Base-by-base conservation (phyloP, 805 yeast genomes). In the Debaryomyces castellii region DNA sequence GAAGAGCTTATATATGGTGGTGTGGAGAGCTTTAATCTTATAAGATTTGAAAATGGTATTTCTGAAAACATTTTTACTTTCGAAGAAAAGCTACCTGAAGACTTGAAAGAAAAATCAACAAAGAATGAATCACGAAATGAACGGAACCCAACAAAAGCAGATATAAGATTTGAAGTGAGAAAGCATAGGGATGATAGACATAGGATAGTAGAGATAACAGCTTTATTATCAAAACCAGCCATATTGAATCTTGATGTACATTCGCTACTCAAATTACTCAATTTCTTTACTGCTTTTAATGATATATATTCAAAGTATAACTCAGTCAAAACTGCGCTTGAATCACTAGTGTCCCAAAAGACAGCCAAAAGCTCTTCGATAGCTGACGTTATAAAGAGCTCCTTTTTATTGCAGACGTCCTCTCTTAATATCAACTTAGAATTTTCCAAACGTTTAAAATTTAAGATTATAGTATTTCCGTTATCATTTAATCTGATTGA, bases 141-240 rank as follows among this genome's bases (percentile, higher is more conserved):
- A 20, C 12, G 9, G 16, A 20, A 20, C 10, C 18, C 40, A 7
- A 17, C 21, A 7, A 73, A 71, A 34, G 75, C 77, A 5, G 88
- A 83, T 51, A 40, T 83, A 2, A 56, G 83, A 27, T 78, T 82
- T 56, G 87, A 83, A 54, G 46, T 73, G 18, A 48, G 57, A 7
- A 57, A 52, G 9, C 1, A 36, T 1, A 59, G 49, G 9, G 50
- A 51, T 4, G 42, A 43, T 2, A 7, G 34, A 3, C 10, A 5
- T 4, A 18, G 12, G 12, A 38, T 40, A 7, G 45, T 58, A 0
- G 74, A 74, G 34, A 58, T 69, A 16, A 76, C 81, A 0, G 23
- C 74, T 0, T 55, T 80, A 2, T 58, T 76, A 17, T 69, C 82
- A 0, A 80, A 80, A 47, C 60, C 66, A 0, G 73, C 76, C 0